Conservation (phyloP, 2,329 filamentous ascomycete species). For the Penicillium sp. region DNA sequence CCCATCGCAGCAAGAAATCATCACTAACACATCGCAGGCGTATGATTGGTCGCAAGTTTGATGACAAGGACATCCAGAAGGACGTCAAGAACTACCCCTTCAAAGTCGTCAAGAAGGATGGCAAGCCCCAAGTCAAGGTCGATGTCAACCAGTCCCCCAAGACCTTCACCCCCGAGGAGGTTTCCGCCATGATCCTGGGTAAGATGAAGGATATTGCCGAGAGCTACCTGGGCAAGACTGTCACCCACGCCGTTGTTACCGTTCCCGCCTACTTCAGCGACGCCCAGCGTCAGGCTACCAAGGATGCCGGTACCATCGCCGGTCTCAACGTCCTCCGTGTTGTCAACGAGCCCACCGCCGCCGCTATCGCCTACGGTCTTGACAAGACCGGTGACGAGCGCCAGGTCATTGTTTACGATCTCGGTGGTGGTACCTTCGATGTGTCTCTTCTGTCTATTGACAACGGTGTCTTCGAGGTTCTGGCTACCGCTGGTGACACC, state of each 20-base stretch:
- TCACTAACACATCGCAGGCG: constrained; percentile 56
- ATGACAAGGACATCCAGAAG: constrained; percentile 80
- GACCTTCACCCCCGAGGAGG: constrained; percentile 64
- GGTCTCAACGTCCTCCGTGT: constrained; percentile 94
- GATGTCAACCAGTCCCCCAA: constrained; percentile 58
- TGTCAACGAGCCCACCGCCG: constrained; percentile 93
- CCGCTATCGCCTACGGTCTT: constrained; percentile 90
- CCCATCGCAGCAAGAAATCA: background rate
- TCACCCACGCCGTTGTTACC: constrained; percentile 72
- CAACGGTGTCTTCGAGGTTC: constrained; percentile 88
- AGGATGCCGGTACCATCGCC: constrained; percentile 88
- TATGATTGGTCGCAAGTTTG: constrained; percentile 79
- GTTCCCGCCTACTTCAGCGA: constrained; percentile 99
- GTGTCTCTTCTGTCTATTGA: constrained; percentile 90
- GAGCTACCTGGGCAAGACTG: constrained; percentile 59
- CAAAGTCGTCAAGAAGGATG: constrained; percentile 85
- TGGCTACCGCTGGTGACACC: constrained; percentile 93
- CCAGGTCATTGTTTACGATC: constrained; percentile 90
- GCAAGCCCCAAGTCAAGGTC: constrained; percentile 79
- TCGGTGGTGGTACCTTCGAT: constrained; percentile 93
- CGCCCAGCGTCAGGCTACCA: constrained; percentile 94
- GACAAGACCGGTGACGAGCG: constrained; percentile 81
- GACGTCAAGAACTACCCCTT: constrained; percentile 99
- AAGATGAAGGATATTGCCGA: constrained; percentile 68
- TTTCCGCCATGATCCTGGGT: constrained; percentile 64